phyloP scores from a whole-genome alignment of 768 basidiomycete species.

The Boletus reticulatus region DNA sequence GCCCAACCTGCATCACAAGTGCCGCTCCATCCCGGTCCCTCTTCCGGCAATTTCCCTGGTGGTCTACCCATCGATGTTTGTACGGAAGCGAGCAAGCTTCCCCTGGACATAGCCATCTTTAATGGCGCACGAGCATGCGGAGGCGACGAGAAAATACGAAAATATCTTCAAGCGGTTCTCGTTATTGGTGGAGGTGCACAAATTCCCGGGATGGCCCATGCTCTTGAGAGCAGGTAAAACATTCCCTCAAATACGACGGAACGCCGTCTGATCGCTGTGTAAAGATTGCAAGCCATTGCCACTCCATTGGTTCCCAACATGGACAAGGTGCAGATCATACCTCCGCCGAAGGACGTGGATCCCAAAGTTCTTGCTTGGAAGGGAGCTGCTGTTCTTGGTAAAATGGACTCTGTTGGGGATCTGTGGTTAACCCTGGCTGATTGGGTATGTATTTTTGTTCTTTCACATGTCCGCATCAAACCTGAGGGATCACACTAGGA shows the following conservation, averaged over 20 bases:
- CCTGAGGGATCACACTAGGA: constrained; percentile 44
- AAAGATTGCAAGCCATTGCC: constrained; percentile 73
- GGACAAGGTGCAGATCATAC: constrained; percentile 88
- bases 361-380: constrained; percentile 92
- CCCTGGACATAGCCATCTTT: constrained; percentile 90
- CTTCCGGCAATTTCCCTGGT: constrained; percentile 33
- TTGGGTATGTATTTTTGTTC: constrained; percentile 58
- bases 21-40: constrained; percentile 17
- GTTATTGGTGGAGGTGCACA: constrained; percentile 84
- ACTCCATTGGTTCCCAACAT: constrained; percentile 80
- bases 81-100: constrained; percentile 85
- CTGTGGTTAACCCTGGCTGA: constrained; percentile 86
- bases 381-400: constrained; percentile 86
- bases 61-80: constrained; percentile 71
- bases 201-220: constrained; percentile 81
- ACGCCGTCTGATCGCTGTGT: constrained; percentile 4
- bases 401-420: constrained; percentile 88
- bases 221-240: constrained; percentile 78
- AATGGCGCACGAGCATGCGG: constrained; percentile 88
- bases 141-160: constrained; percentile 85
- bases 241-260: neutral
- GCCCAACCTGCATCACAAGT: constrained; percentile 19
- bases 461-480: neutral
- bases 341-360: constrained; percentile 93
- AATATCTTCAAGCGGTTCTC: constrained; percentile 84